These are phyloP conservation scores for Trypethelium eluteriae DNA, from an alignment of 495 filamentous ascomycete genomes.

Conservation along the genomic window DNA sequence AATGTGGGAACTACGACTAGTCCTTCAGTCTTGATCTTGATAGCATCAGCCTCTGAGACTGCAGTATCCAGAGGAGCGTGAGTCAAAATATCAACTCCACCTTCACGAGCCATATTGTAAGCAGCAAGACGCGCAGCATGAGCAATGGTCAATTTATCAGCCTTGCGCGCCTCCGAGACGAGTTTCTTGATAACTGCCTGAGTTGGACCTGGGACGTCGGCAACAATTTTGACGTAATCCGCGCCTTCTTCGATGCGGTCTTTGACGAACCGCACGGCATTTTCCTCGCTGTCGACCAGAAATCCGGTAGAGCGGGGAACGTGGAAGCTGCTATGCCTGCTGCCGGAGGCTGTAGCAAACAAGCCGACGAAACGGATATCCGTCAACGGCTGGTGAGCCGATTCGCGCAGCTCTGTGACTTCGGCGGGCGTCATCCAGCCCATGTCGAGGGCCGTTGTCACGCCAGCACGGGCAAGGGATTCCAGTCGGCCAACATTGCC, in stretches of 20 bases:
- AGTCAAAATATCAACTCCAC: slow-evolving; percentile 32
- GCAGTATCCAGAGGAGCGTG: slow-evolving; percentile 29
- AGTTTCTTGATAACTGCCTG: slow-evolving; percentile 33
- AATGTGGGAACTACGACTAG: neutral
- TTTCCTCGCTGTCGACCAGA: slow-evolving; percentile 23
- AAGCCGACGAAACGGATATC: neutral
- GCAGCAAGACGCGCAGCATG: slow-evolving; percentile 30
- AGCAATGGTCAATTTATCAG: slow-evolving; percentile 30
- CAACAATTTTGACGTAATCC: slow-evolving; percentile 39
- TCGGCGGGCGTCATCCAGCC: neutral
- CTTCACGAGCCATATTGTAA: slow-evolving; percentile 30
- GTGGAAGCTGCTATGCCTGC: neutral
- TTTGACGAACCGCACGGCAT: slow-evolving; percentile 28
- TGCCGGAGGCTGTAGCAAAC: neutral
- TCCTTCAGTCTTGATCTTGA: neutral
- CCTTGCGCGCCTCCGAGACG: slow-evolving; percentile 30
- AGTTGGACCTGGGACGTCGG: slow-evolving; percentile 29
- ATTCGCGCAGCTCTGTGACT: neutral
- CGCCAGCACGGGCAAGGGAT: neutral
- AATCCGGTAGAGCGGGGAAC: neutral
- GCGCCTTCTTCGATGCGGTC: slow-evolving; percentile 25
- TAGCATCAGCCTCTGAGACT: neutral
- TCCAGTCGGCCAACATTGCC: neutral
- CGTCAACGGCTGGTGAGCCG: neutral
- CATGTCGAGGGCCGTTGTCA: neutral